These are phyloP conservation scores for Plasmodium gonderi DNA, from an alignment of 169 alveolate genomes.

Conservation along the genomic window DNA sequence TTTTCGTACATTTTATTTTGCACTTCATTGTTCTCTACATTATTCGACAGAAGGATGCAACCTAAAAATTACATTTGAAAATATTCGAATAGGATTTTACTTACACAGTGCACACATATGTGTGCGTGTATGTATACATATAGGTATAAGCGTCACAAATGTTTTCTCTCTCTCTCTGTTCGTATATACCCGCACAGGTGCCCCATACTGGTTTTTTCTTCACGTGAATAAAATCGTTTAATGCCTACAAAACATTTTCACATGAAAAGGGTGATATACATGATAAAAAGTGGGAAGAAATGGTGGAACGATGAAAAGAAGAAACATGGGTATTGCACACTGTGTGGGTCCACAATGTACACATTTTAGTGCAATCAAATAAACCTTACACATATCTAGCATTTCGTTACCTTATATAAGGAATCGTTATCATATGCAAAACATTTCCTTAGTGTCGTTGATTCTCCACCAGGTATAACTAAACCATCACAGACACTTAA, in stretches of 20 bases:
- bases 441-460: slow-evolving; percentile 50
- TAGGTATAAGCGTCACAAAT: neutral
- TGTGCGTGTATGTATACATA: neutral
- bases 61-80: no score
- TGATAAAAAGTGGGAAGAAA: neutral
- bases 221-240: slow-evolving; percentile 42
- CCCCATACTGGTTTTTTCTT: slow-evolving; percentile 69
- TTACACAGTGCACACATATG: neutral
- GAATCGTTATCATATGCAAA: slow-evolving; percentile 58
- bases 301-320: neutral
- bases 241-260: slow-evolving; percentile 5
- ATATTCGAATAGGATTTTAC: no score
- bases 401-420: slow-evolving; percentile 37
- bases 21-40: slow-evolving; percentile 29
- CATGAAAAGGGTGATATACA: neutral
- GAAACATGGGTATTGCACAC: neutral
- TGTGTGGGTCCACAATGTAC: no score
- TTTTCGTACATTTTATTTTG: slow-evolving; percentile 9
- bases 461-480: slow-evolving; percentile 74
- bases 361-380: no score
- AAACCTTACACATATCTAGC: neutral
- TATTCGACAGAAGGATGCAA: slow-evolving; percentile 48
- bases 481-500: slow-evolving; percentile 43
- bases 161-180: neutral
- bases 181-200: slow-evolving; percentile 56